Evolutionary conservation across 495 filamentous ascomycete genomes (phyloP).

Genomic region (Hyaloscypha finlandica): DNA sequence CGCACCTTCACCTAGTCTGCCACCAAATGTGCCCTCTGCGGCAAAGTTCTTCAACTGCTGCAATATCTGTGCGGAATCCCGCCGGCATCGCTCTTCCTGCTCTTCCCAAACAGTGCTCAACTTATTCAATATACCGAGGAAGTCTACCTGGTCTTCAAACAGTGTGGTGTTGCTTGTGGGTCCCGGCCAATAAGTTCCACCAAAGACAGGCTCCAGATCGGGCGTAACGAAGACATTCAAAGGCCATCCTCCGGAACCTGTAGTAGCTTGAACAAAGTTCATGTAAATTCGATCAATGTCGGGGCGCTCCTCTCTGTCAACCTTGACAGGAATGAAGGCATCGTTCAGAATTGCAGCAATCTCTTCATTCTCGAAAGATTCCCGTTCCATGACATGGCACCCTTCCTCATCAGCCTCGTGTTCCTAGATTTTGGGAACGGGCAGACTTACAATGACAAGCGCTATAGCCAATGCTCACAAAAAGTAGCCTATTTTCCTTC

Average conservation of each 20-base stretch:
- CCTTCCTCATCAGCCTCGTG: conserved; percentile 46
- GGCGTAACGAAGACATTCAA: conserved; percentile 96
- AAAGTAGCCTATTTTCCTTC: conserved; percentile 80
- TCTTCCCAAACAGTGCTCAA: conserved; percentile 80
- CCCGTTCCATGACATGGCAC: conserved; percentile 92
- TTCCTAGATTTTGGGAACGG: not conserved
- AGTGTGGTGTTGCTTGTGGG: conserved; percentile 55
- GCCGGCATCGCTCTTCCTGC: conserved; percentile 76
- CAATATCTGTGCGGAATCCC: conserved; percentile 80
- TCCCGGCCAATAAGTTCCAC: conserved; percentile 95
- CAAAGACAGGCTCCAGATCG: conserved; percentile 89
- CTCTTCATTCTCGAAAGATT: conserved; percentile 82
- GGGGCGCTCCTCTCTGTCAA: conserved; percentile 93
- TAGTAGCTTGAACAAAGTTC: conserved; percentile 96
- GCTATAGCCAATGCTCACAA: conserved; percentile 93
- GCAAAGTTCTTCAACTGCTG: conserved; percentile 82
- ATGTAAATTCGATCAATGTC: conserved; percentile 97
- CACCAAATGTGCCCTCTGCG: conserved; percentile 75
- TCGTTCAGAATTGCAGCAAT: conserved; percentile 83
- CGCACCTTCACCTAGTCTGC: conserved; percentile 48
- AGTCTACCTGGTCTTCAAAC: conserved; percentile 61
- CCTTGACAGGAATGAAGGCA: conserved; percentile 87
- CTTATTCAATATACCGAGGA: conserved; percentile 82
- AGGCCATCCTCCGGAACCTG: conserved; percentile 92
- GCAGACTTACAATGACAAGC: conserved; percentile 85